These are phyloP conservation scores for Colletotrichum eleusines DNA, from an alignment of 2,329 filamentous ascomycete genomes.

Conservation along the genomic window DNA sequence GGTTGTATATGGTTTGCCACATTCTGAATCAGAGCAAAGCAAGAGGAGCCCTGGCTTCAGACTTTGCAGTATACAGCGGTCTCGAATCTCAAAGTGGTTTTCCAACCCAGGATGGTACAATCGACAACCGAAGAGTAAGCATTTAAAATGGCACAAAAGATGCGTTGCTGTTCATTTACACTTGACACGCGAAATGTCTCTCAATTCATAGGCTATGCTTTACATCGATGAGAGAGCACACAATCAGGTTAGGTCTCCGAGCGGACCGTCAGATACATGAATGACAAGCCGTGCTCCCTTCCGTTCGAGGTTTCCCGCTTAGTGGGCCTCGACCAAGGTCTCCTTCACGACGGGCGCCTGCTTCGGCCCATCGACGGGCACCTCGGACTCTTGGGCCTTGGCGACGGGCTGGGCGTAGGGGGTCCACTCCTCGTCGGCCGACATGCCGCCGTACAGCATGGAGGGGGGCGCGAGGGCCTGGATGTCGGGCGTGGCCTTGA, in stretches of 20 bases:
- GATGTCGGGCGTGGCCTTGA: slow-evolving; percentile 38
- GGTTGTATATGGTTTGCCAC: neutral
- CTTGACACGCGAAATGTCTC: neutral
- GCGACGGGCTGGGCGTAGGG: slow-evolving; percentile 34
- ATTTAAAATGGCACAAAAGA: neutral
- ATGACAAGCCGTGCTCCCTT: neutral
- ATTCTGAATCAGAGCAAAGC: too few relatives aligned
- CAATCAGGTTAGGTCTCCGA: neutral
- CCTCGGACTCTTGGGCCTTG: slow-evolving; percentile 22
- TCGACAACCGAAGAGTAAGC: neutral
- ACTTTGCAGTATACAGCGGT: too few relatives aligned
- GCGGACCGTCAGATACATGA: neutral
- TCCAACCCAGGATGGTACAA: neutral
- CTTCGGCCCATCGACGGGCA: slow-evolving; percentile 27
- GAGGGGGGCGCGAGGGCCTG: slow-evolving; percentile 62
- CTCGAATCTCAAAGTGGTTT: too few relatives aligned
- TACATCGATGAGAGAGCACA: neutral
- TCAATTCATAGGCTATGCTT: neutral
- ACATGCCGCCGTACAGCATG: slow-evolving; percentile 65
- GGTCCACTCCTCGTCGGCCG: slow-evolving; percentile 36
- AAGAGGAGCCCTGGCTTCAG: neutral
- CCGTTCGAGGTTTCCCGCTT: neutral
- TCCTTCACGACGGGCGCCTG: slow-evolving; percentile 32
- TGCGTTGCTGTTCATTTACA: neutral
- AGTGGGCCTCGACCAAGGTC: slow-evolving; percentile 34